A percentile compares a stretch with the other conserved stretches of the same genome.
phyloP scores from a whole-genome alignment of 305 asterid genomes.

The Fraxinus angustifolia region DNA sequence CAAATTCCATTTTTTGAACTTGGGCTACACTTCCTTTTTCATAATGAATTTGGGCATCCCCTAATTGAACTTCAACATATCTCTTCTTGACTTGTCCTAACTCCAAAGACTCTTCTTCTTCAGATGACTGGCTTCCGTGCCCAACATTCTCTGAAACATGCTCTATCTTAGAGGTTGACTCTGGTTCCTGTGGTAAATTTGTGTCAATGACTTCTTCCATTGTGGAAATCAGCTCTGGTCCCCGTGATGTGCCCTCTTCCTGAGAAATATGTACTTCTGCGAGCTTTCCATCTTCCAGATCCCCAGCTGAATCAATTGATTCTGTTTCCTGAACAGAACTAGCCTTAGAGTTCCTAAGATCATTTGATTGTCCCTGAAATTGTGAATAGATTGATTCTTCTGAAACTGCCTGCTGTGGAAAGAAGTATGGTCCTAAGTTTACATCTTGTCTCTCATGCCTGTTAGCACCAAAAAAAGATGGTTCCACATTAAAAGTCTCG shows the following conservation, averaged over 20 bases:
- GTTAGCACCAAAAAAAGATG: slow-evolving; percentile 55
- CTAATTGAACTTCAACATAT: slow-evolving; percentile 30
- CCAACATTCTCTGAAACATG: slow-evolving; percentile 54
- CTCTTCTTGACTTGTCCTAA: slow-evolving; percentile 32
- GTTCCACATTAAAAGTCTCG: slow-evolving; percentile 67
- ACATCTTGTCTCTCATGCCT: slow-evolving; percentile 47
- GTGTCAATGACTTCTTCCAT: slow-evolving; percentile 28
- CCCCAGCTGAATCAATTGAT: slow-evolving; percentile 57
- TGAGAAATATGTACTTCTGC: slow-evolving; percentile 33
- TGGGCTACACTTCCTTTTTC: slow-evolving; percentile 27
- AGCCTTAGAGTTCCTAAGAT: slow-evolving; percentile 65
- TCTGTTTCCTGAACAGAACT: slow-evolving; percentile 73
- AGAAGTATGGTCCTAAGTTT: slow-evolving; percentile 59
- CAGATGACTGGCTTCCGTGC: slow-evolving; percentile 73
- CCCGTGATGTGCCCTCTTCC: slow-evolving; percentile 30
- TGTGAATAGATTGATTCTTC: slow-evolving; percentile 55
- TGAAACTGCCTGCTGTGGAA: slow-evolving; percentile 43
- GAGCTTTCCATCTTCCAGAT: slow-evolving; percentile 40
- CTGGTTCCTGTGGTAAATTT: slow-evolving; percentile 28
- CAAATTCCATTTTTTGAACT: slow-evolving; percentile 25
- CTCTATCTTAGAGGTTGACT: slow-evolving; percentile 32
- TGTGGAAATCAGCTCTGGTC: slow-evolving; percentile 26
- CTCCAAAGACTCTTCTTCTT: slow-evolving; percentile 41
- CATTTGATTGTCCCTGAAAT: slow-evolving; percentile 61
- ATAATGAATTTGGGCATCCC: slow-evolving; percentile 21